A percentile compares a stretch with the other conserved stretches of the same genome.
These are phyloP conservation scores for Metschnikowia drakensbergensis DNA, from an alignment of 805 yeast genomes.

Conservation along the genomic window DNA sequence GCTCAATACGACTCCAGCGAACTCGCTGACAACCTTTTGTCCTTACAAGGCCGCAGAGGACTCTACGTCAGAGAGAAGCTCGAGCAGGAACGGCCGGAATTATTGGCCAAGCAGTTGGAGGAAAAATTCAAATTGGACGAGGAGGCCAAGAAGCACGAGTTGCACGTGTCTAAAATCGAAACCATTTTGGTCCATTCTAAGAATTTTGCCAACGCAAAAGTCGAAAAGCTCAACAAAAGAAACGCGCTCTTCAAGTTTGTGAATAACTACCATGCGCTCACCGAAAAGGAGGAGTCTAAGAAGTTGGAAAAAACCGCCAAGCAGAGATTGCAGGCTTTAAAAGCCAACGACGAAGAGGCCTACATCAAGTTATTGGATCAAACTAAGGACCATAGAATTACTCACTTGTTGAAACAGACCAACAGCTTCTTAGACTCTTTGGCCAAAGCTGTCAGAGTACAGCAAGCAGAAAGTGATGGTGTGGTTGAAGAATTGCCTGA, in stretches of 20 bases:
- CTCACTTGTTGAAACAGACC: conserved; percentile 77
- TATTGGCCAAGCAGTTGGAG: conserved; percentile 71
- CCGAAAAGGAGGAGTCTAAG: conserved; percentile 74
- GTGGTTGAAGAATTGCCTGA: conserved; percentile 33
- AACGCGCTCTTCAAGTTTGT: conserved; percentile 33
- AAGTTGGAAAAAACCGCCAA: conserved; percentile 77
- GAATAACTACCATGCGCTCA: conserved; percentile 47
- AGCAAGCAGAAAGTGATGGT: conserved; percentile 51
- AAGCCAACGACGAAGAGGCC: conserved; percentile 86
- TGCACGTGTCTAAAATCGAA: conserved; percentile 48
- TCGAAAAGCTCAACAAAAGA: conserved; percentile 24
- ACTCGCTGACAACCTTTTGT: conserved; percentile 50
- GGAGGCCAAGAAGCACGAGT: conserved; percentile 44
- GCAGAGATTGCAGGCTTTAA: conserved; percentile 82
- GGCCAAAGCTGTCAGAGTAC: conserved; percentile 74
- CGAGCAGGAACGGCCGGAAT: conserved; percentile 69
- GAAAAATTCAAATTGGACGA: conserved; percentile 63
- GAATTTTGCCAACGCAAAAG: conserved; percentile 19
- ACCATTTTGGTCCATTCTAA: conserved; percentile 26
- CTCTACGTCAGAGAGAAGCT: conserved; percentile 65
- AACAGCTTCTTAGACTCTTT: conserved; percentile 72
- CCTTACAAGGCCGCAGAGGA: conserved; percentile 66
- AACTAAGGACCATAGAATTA: conserved; percentile 83
- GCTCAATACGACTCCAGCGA: conserved; percentile 53
- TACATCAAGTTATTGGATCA: conserved; percentile 78